phyloP scores from a whole-genome alignment of 306 rosid species.

The Sicyos baderoa region DNA sequence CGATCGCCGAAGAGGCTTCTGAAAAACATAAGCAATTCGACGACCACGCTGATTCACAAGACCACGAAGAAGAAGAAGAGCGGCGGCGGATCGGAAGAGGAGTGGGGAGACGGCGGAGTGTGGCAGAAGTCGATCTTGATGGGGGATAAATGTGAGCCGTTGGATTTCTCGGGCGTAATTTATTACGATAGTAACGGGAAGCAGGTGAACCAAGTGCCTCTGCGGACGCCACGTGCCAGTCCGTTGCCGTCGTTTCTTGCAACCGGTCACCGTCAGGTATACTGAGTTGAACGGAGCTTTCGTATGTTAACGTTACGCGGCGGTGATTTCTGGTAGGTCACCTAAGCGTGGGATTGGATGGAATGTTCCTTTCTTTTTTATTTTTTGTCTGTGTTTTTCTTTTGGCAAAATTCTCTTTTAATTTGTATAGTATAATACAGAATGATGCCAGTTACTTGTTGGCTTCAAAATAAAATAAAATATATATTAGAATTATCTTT shows the following conservation, averaged over 20 bases:
- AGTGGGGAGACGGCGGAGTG: constrained; percentile 78
- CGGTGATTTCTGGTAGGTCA: constrained; percentile 12
- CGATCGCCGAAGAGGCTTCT: constrained; percentile 51
- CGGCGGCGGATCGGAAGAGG: neutral
- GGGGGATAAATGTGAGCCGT: constrained; percentile 88
- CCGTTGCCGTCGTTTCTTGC: constrained; percentile 66
- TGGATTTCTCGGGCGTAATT: constrained; percentile 77
- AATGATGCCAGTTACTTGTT: neutral
- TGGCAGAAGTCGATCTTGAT: constrained; percentile 85
- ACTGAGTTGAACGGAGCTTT: neutral
- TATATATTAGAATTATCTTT: no score
- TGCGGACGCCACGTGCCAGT: constrained; percentile 71
- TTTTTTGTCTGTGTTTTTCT: neutral
- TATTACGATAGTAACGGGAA: constrained; percentile 56
- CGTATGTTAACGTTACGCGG: neutral
- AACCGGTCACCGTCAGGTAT: neutral
- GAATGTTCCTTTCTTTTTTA: neutral
- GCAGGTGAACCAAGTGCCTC: constrained; percentile 41
- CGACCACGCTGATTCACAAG: no score
- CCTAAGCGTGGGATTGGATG: neutral
- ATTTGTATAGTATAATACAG: neutral
- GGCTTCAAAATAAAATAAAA: no score
- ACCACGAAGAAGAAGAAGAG: no score
- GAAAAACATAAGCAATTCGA: constrained; percentile 48
- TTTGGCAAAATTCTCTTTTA: neutral